Evolutionary conservation across 257 asterid species (phyloP), one percentile per base, ranked within the genome.

Genomic region (Echium plantagineum): DNA sequence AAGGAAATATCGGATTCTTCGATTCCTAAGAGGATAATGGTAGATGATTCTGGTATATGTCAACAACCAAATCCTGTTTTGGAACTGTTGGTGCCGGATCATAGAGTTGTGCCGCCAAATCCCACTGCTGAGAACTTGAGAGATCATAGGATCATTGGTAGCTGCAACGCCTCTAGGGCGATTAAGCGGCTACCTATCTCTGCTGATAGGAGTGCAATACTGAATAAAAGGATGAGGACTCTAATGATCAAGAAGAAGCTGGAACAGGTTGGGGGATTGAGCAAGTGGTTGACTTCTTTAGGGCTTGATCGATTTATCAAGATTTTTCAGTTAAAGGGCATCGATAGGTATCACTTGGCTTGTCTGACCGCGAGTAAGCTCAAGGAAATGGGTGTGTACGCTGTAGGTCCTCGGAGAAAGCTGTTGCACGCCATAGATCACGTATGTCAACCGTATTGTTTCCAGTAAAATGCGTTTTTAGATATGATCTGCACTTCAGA

Each of bases 381-480:
- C 54, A 85, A 88, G 72, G 94, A 85, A 49, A 87, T 87, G 95
- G 98, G 98, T 21, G 74, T 82, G 5, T 74, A 66, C 51, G 94
- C 95, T 17, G 86, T 91, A 57, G 98, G 96, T 16, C 95, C 98
- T 6, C 74, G 96, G 80, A 82, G 98, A 68, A 91, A 91, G 75
- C 82, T 91, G 69, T 80, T 91, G 75, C 98, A 87, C 60, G 98
- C 96, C 61, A 84, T 91, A 22, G 89, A 85, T 55, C 85, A 96
- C 81, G 81, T 91, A 62, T 91, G 95, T 30, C 83, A 84, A 60
- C 98, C 96, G 52, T 94, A 79, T 62, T 90, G 96, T 70, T 28
- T 28, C 32, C 32, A 6, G 7, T 28, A 28, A 28, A 28, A 28
- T 28, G 32, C 32, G 5, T 28, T 28, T 6, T 28, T 82, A 35